Conservation (phyloP, 345 rosid species). For the Punica granatum region DNA sequence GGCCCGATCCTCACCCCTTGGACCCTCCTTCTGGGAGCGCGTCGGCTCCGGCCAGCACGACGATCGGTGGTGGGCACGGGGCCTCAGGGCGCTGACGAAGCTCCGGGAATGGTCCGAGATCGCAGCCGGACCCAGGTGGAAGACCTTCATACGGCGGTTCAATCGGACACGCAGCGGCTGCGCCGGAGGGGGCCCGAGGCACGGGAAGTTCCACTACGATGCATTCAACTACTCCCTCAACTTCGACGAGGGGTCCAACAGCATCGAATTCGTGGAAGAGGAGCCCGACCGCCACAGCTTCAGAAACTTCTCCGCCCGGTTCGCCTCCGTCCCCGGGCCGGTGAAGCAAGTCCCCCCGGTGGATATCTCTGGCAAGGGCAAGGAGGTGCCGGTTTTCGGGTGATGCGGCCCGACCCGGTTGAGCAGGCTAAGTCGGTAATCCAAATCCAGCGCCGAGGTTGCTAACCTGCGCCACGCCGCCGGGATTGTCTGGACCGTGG, state of each 20-base stretch:
- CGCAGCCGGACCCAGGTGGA: constrained; percentile 96
- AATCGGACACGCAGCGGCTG: constrained; percentile 35
- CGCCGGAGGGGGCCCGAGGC: constrained; percentile 17
- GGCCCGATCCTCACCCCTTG: constrained; percentile 25
- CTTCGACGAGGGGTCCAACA: constrained; percentile 51
- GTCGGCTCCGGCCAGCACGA: constrained; percentile 24
- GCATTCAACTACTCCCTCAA: constrained; percentile 79
- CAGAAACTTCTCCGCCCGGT: constrained; percentile 63
- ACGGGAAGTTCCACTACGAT: constrained; percentile 72
- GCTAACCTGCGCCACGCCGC: background rate
- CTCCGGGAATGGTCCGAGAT: constrained; percentile 91
- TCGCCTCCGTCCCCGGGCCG: constrained; percentile 37
- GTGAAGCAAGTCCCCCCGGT: constrained; percentile 14
- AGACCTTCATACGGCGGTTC: constrained; percentile 83
- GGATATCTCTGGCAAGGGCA: constrained; percentile 8
- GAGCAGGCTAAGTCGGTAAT: too few species aligned
- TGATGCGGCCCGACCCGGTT: background rate
- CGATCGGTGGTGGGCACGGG: constrained; percentile 47
- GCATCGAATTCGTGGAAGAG: constrained; percentile 27
- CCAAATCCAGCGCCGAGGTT: background rate
- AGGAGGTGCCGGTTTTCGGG: constrained; percentile 13
- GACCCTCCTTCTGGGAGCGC: constrained; percentile 52
- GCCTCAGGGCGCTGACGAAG: constrained; percentile 37
- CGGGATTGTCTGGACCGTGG: constrained; percentile 2
- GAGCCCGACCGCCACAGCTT: constrained; percentile 24